Evolutionary conservation across 2,329 filamentous ascomycete genomes (phyloP), one percentile per base, ranked within the genome.

Genomic region (Coleophoma cylindrospora): DNA sequence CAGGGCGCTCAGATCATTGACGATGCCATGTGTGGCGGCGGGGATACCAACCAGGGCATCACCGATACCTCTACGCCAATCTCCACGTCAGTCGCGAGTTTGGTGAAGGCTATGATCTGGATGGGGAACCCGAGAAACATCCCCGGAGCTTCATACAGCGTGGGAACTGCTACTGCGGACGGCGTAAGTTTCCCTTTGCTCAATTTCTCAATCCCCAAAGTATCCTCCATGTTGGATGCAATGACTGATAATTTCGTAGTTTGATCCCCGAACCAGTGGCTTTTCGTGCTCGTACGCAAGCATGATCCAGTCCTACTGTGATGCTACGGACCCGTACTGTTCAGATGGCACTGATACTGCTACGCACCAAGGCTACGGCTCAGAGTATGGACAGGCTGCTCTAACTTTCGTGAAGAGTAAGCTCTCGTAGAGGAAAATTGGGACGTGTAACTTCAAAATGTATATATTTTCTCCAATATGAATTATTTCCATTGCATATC

Each of bases 41-140:
- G 70, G 3, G 74, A 74, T 50, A 59, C 66, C 3, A 74, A 72
- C 44, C 58, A 65, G 43, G 71, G 72, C 54, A 64, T 75, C 49
- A 63, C 64, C 27, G 73, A 72, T 41, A 72, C 73, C 7, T 69
- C 71, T 0, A 63, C 63, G 5, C 61, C 64, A 43, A 61, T 75
- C 32, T 66, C 67, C 2, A 68, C 70, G 7, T 67, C 66, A 10
- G 75, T 76, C 4, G 65, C 80, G 7, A 67, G 64, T 3, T 72
- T 75, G 57, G 74, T 85, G 55, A 83, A 83, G 64, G 82, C 77
- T 0, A 77, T 74, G 11, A 82, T 85, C 56, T 77, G 83, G 61
- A 77, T 84, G 73, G 81, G 81, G 7, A 74, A 81, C 59, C 83
- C 83, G 1, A 72, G 79, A 52, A 78, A 78, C 58, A 66, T 71